phyloP scores from a whole-genome alignment of 768 basidiomycete species.

The Clavaria fumosa region DNA sequence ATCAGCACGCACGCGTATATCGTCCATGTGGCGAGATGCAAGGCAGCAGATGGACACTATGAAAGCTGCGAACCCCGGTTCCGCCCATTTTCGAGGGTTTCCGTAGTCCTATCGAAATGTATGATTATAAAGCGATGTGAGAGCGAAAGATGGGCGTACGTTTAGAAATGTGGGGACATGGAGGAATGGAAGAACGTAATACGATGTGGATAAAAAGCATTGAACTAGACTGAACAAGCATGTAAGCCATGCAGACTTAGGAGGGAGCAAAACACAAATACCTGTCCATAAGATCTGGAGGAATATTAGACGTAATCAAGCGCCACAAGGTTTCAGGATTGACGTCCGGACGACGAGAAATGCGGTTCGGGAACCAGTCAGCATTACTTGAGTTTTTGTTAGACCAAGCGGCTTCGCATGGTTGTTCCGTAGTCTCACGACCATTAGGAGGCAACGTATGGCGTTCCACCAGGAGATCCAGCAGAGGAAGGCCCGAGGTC shows the following conservation, averaged over 20 bases:
- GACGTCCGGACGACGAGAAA: slow-evolving; percentile 54
- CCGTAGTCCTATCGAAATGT: slow-evolving; percentile 71
- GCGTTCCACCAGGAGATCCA: slow-evolving; percentile 69
- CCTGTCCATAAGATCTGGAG: slow-evolving; percentile 91
- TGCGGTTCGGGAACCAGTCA: slow-evolving; percentile 79
- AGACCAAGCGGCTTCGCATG: slow-evolving; percentile 15
- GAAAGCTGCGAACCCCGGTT: slow-evolving; percentile 88
- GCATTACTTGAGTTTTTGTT: slow-evolving; percentile 19
- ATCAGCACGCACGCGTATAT: slow-evolving; percentile 74
- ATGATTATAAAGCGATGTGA: too few relatives aligned
- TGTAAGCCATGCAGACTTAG: slow-evolving; percentile 9
- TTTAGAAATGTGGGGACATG: slow-evolving; percentile 82
- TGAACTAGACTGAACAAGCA: slow-evolving; percentile 45
- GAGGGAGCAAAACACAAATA: slow-evolving; percentile 21
- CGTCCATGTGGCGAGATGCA: slow-evolving; percentile 85
- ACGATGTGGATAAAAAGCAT: slow-evolving; percentile 83
- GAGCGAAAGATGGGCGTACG: slow-evolving; percentile 24
- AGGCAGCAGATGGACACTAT: slow-evolving; percentile 89
- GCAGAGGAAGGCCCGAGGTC: slow-evolving; percentile 79
- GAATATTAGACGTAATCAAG: slow-evolving; percentile 71
- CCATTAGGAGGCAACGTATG: slow-evolving; percentile 26
- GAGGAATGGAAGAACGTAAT: slow-evolving; percentile 82
- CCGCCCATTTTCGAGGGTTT: slow-evolving; percentile 88
- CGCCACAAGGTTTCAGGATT: slow-evolving; percentile 85
- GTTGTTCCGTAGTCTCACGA: slow-evolving; percentile 13